Conservation (phyloP, 2,329 filamentous ascomycete species). For the Emergomyces pasteurianus region DNA sequence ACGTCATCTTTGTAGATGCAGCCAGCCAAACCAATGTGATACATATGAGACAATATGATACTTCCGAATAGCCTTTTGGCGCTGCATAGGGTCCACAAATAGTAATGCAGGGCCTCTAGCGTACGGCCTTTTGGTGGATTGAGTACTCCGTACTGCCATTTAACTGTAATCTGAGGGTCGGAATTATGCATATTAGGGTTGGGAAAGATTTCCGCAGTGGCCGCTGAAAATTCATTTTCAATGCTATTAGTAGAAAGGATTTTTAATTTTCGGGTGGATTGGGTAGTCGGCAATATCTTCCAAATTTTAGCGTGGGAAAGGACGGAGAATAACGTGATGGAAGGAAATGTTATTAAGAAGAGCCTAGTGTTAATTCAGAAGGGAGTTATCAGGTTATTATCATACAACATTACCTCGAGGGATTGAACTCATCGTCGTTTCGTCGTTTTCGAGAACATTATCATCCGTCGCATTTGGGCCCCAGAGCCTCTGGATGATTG, state of each 20-base stretch:
- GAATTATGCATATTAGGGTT: background rate
- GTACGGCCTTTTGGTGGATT: background rate
- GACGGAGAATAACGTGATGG: background rate
- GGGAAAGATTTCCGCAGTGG: background rate
- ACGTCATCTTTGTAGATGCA: background rate
- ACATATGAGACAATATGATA: background rate
- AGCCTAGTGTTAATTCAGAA: background rate
- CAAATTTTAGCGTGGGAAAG: background rate
- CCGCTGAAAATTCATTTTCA: background rate
- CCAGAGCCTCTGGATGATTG: background rate
- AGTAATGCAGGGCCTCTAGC: background rate
- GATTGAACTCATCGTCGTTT: background rate
- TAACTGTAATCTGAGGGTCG: background rate
- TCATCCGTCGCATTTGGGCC: background rate
- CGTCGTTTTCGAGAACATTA: background rate
- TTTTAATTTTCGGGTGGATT: background rate
- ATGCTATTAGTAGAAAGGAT: background rate
- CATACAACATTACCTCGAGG: background rate
- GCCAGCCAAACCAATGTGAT: background rate
- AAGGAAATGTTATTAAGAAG: background rate
- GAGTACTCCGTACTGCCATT: background rate
- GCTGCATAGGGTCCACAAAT: background rate
- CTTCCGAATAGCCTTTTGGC: background rate
- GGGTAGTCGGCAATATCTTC: background rate
- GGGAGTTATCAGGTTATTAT: background rate